Evolutionary conservation across 495 filamentous ascomycete species (phyloP).

Genomic region (Jackrogersella minutella): DNA sequence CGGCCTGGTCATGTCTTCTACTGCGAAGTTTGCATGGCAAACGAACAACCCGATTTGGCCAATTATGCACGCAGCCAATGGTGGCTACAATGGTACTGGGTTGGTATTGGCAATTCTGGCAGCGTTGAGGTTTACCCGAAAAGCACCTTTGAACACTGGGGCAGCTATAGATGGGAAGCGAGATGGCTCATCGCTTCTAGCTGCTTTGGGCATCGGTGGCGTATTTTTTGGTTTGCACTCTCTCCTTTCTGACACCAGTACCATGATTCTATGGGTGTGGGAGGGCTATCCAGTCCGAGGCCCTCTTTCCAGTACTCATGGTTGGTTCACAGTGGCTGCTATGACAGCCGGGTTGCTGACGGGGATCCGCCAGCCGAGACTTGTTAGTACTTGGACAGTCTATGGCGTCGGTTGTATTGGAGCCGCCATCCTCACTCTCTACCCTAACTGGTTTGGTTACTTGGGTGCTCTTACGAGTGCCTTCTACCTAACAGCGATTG

Average conservation of each 20-base stretch:
- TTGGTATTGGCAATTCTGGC: slow-evolving; percentile 78
- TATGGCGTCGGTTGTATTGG: slow-evolving; percentile 81
- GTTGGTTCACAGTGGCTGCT: slow-evolving; percentile 78
- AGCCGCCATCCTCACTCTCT: slow-evolving; percentile 80
- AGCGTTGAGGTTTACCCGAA: slow-evolving; percentile 72
- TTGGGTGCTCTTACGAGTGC: slow-evolving; percentile 81
- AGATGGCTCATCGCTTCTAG: slow-evolving; percentile 73
- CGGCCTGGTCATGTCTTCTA: slow-evolving; percentile 82
- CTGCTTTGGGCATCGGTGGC: slow-evolving; percentile 81
- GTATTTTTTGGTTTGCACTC: slow-evolving; percentile 93
- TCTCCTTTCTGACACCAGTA: slow-evolving; percentile 94
- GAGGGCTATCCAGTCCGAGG: slow-evolving; percentile 93
- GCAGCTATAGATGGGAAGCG: slow-evolving; percentile 49
- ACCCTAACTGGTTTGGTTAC: slow-evolving; percentile 87
- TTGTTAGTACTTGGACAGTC: slow-evolving; percentile 81
- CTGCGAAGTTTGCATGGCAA: slow-evolving; percentile 91
- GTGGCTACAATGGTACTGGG: slow-evolving; percentile 90
- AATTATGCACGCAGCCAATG: slow-evolving; percentile 85
- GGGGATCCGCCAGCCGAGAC: slow-evolving; percentile 74
- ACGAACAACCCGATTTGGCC: slow-evolving; percentile 99
- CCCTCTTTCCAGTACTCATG: slow-evolving; percentile 88
- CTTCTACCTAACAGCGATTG: slow-evolving; percentile 82
- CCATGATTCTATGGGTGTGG: slow-evolving; percentile 99
- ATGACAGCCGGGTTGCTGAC: slow-evolving; percentile 87
- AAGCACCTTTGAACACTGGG: slow-evolving; percentile 59